Conservation (phyloP, 352 stramenopile genomes). For the Aphanomyces invadans region DNA sequence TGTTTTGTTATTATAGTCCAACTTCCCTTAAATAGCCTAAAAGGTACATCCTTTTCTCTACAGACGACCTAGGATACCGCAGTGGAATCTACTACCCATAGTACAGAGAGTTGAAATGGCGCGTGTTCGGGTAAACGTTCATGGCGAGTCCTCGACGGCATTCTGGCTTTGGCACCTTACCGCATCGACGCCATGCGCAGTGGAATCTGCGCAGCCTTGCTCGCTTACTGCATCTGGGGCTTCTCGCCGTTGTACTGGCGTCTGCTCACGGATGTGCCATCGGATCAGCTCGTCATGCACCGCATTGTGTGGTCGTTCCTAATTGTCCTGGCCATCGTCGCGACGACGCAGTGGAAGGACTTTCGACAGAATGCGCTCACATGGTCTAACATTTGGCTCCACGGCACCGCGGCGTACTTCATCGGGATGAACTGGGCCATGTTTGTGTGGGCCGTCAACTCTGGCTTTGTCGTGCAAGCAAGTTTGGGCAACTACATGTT, state of each 20-base stretch:
- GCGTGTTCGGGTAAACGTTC: background rate
- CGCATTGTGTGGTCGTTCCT: slow-evolving; percentile 21
- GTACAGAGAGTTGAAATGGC: background rate
- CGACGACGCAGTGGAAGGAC: background rate
- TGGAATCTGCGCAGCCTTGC: slow-evolving; percentile 8
- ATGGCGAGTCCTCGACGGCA: background rate
- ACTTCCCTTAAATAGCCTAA: background rate
- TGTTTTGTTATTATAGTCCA: background rate
- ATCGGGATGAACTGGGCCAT: slow-evolving; percentile 11
- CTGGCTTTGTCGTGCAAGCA: slow-evolving; percentile 9
- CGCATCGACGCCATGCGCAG: background rate
- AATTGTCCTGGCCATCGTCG: slow-evolving; percentile 13
- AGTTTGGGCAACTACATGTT: slow-evolving; percentile 13
- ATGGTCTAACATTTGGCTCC: background rate
- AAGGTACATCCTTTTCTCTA: background rate
- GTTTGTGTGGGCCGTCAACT: slow-evolving; percentile 18
- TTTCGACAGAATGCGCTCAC: slow-evolving; percentile 3
- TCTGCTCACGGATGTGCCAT: slow-evolving; percentile 16
- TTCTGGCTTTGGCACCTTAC: background rate
- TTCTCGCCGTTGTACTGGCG: slow-evolving; percentile 23
- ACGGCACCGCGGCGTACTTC: background rate
- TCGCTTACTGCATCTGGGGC: slow-evolving; percentile 21
- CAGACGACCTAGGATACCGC: background rate
- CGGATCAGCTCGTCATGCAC: slow-evolving; percentile 16
- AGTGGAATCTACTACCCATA: background rate